Conservation (phyloP, 2,329 filamentous ascomycete genomes). For the Fusarium sp. region DNA sequence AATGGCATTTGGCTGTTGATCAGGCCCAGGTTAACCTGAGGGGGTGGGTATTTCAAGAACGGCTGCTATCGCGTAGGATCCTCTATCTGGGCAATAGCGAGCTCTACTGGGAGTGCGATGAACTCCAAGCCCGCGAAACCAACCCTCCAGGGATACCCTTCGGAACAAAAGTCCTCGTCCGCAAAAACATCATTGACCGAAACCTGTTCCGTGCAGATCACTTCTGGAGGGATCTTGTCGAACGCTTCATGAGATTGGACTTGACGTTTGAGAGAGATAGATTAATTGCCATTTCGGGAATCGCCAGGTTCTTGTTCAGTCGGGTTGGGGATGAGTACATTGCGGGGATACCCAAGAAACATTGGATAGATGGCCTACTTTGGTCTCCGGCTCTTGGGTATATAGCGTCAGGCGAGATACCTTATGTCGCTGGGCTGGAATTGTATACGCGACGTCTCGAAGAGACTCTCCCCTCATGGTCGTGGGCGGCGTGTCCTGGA, state of each 20-base stretch:
- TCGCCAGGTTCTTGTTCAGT: neutral
- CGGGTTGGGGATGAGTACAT: neutral
- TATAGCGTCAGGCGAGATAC: no score
- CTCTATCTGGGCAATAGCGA: slow-evolving; percentile 10
- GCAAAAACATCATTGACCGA: no score
- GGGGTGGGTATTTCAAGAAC: slow-evolving; percentile 19
- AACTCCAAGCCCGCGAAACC: neutral
- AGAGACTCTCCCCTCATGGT: neutral
- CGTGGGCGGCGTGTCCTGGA: neutral
- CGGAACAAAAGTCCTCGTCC: no score
- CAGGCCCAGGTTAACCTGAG: neutral
- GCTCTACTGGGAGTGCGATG: slow-evolving; percentile 10
- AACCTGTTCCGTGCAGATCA: no score
- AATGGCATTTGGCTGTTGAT: neutral
- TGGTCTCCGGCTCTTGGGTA: neutral
- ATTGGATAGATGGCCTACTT: neutral
- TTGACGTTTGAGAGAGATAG: slow-evolving; percentile 7
- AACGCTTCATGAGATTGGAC: neutral
- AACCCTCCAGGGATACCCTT: neutral
- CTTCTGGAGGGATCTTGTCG: no score
- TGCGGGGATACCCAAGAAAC: neutral
- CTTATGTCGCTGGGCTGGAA: no score
- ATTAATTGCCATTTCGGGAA: neutral
- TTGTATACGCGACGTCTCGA: neutral
- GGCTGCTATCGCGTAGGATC: neutral